Percentiles rank a stretch among this genome's conserved stretches.
Evolutionary conservation across 2,329 filamentous ascomycete species (phyloP).

Genomic region (Microsporum canis): DNA sequence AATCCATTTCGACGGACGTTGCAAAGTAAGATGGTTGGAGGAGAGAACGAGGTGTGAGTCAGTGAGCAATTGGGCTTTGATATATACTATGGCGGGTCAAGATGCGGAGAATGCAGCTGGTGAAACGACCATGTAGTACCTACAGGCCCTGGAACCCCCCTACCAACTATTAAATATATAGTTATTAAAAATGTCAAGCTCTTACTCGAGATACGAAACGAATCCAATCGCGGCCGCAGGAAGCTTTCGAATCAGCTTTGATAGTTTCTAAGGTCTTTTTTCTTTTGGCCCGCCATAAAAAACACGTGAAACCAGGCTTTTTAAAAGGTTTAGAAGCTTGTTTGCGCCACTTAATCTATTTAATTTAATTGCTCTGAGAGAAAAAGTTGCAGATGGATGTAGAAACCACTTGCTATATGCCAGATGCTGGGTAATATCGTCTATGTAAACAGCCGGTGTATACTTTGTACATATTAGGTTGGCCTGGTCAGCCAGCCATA

Average conservation of each 20-base stretch:
- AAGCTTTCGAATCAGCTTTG: neutral
- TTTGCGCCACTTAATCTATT: neutral
- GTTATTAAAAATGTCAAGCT: too few species aligned
- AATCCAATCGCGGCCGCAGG: neutral
- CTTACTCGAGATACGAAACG: neutral
- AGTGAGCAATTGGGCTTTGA: neutral
- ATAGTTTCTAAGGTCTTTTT: neutral
- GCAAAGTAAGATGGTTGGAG: neutral
- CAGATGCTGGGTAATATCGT: neutral
- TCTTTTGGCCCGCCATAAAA: too few species aligned
- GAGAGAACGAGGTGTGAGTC: neutral
- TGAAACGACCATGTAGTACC: neutral
- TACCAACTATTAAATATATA: neutral
- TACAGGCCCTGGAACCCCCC: neutral
- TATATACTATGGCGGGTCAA: neutral
- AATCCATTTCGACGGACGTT: constrained; percentile 39
- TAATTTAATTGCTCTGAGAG: neutral
- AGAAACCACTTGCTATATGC: neutral
- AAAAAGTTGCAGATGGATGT: neutral
- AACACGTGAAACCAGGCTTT: neutral
- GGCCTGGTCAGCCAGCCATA: neutral
- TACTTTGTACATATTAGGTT: neutral
- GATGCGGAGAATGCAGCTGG: neutral
- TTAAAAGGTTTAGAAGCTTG: neutral
- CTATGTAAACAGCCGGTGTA: neutral